Percentiles rank a stretch among this genome's conserved stretches.
Conservation (phyloP, 2,329 filamentous ascomycete species). For the Talaromyces sp. region DNA sequence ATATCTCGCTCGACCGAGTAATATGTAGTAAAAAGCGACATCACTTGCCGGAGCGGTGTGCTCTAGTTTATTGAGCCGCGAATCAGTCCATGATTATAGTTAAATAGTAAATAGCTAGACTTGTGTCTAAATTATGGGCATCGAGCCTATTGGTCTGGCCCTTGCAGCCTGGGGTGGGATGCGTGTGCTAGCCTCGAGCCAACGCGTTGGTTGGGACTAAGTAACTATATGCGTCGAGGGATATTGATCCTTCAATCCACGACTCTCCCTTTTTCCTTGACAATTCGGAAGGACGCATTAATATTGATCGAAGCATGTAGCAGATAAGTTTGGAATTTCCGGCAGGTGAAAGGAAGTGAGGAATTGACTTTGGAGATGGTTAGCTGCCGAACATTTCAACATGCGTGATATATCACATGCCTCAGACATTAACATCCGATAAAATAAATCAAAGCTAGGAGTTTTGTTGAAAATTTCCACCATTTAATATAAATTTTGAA, state of each 20-base stretch:
- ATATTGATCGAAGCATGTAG: not conserved
- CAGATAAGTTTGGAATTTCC: not conserved
- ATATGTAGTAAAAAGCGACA: not conserved
- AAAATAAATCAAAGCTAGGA: too few relatives aligned
- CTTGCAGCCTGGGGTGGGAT: not conserved
- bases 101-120: not conserved
- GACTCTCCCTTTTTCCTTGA: not conserved
- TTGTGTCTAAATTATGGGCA: not conserved
- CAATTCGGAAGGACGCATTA: not conserved
- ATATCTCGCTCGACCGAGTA: not conserved
- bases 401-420: too few relatives aligned
- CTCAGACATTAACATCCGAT: too few relatives aligned
- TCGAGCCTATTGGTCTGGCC: not conserved
- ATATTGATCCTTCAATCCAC: not conserved
- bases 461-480: too few relatives aligned
- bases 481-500: too few relatives aligned
- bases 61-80: not conserved
- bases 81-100: not conserved
- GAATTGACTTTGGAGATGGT: not conserved
- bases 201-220: not conserved
- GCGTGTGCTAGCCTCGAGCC: not conserved
- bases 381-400: not conserved
- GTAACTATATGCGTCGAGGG: not conserved
- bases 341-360: not conserved
- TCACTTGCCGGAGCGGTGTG: not conserved